Evolutionary conservation across 352 stramenopile genomes (phyloP), one percentile per base, ranked within the genome.

Genomic region (Globisporangium lucens): DNA sequence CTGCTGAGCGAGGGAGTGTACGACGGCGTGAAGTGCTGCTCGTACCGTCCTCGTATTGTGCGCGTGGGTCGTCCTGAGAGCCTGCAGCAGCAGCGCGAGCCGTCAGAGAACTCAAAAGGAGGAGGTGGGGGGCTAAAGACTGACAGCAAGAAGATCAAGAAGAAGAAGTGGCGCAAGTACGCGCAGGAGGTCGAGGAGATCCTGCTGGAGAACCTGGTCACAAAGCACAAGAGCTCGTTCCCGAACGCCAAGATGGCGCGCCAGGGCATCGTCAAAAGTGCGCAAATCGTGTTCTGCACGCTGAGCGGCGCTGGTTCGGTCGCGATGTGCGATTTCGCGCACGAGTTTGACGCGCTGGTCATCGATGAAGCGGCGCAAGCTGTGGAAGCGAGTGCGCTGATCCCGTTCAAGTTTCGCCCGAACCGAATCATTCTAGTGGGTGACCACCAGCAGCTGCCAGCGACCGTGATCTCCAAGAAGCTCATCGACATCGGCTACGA

Each of bases 331-430:
- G 85, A 97, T 36, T 79, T 98, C 12, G 86, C 98, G 29, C 78
- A 96, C 30, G 77, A 95, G 36, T 99, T 99, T 71, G 97, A 99
- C 74, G 82, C 98, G 6, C 80, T 99, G 4, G 85, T 99, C 43
- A 98, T 99, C 61, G 97, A 99, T 73, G 97, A 99, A 75, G 97
- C 97, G 4, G 98, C 97, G 2, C 97, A 99, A 77, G 96, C 95
- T 2, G 81, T 99, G 29, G 97, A 99, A 73, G 93, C 91, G 9
- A 97, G 89, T 12, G 95, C 94, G 63, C 98, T 98, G 74, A 99
- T 99, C 74, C 97, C 97, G n/a, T 87, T 99, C 60, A 91, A 97
- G 71, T 98, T 96, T 30, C 85, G 89, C 55, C 85, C 89, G 7
- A 81, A 90, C 22, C 81, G 85, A 36, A 61, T 90, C 38, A 82